phyloP scores from a whole-genome alignment of 495 filamentous ascomycete genomes.

The Xeromyces bisporus region DNA sequence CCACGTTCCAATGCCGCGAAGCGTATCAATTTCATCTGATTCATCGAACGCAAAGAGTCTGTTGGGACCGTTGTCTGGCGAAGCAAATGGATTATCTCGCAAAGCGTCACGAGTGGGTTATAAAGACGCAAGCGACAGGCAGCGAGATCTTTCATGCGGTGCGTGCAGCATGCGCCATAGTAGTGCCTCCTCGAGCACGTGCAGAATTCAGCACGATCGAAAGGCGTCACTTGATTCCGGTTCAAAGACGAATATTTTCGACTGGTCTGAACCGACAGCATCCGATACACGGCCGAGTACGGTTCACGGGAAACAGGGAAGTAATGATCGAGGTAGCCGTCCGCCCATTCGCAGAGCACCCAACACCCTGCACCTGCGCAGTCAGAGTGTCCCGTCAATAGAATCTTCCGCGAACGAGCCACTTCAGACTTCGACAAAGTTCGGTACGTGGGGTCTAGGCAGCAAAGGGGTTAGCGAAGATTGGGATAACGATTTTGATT shows the following conservation, averaged over 20 bases:
- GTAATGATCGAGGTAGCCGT: conserved; percentile 55
- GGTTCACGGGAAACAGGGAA: conserved; percentile 76
- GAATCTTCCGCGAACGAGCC: conserved; percentile 39
- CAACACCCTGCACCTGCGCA: conserved; percentile 65
- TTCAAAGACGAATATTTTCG: conserved; percentile 45
- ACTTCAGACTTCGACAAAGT: conserved; percentile 52
- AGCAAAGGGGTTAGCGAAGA: conserved; percentile 71
- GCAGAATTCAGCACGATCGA: too few relatives aligned
- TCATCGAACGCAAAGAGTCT: conserved; percentile 15
- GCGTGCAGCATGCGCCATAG: too few relatives aligned
- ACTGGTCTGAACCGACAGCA: conserved; percentile 66
- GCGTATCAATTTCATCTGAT: conserved; percentile 12
- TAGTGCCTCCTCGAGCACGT: too few relatives aligned
- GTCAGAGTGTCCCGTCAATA: conserved; percentile 87
- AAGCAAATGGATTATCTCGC: conserved; percentile 4
- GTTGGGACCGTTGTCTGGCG: conserved; percentile 17
- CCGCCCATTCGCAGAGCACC: conserved; percentile 57
- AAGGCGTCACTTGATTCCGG: conserved; percentile 6
- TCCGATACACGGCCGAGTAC: conserved; percentile 61
- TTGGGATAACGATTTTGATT: conserved; percentile 74
- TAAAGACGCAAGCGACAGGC: too few relatives aligned
- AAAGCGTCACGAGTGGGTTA: neutral
- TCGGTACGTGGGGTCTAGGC: conserved; percentile 75
- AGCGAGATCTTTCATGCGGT: too few relatives aligned
- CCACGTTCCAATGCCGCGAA: conserved; percentile 3